Evolutionary conservation across 495 filamentous ascomycete genomes (phyloP), one percentile per base, ranked within the genome.

Genomic region (Choiromyces venosus): DNA sequence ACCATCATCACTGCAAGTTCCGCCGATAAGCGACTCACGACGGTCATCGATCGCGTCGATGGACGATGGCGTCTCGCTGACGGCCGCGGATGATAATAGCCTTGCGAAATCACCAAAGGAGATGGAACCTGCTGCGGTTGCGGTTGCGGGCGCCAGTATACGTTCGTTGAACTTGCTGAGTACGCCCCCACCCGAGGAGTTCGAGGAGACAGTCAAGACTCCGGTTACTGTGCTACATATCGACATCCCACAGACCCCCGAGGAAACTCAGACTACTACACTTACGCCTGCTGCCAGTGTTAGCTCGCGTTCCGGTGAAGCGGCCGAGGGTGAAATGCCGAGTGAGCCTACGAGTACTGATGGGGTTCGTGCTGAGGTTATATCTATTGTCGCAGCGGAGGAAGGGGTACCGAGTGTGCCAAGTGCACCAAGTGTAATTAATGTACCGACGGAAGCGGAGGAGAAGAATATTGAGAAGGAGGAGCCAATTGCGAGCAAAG

Each of bases 1-100:
- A 61, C 52, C 52, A 29, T 29, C 52, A 61, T 61, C n/a, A n/a
- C 52, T 61, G 10, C 46, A 56, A n/a, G 52, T 5, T 61, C 10
- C n/a, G n/a, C 52, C 52, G 25, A 9, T 9, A 29, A 61, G 9
- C 52, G n/a, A 61, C 25, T 61, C 52, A 16, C 52, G 52, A 29
- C 52, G 52, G 52, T 61, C 52, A 1, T 61, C 52, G 52, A 61
- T 61, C 52, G 52, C 52, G 25, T 61, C 52, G n/a, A 61, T 61
- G 52, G 52, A 61, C 25, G 52, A 61, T 61, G 52, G 52, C n/a
- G 52, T 61, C 52, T 61, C 52, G n/a, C 25, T 61, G n/a, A 61
- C 52, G 25, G 52, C 52, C 0, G 25, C 25, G 1, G 52, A 61
- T 25, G 52, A 61, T 61, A 61, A 29, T 61, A 61, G 29, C 52